Evolutionary conservation across 2,329 filamentous ascomycete genomes (phyloP).

Genomic region (Penicillium sp.): DNA sequence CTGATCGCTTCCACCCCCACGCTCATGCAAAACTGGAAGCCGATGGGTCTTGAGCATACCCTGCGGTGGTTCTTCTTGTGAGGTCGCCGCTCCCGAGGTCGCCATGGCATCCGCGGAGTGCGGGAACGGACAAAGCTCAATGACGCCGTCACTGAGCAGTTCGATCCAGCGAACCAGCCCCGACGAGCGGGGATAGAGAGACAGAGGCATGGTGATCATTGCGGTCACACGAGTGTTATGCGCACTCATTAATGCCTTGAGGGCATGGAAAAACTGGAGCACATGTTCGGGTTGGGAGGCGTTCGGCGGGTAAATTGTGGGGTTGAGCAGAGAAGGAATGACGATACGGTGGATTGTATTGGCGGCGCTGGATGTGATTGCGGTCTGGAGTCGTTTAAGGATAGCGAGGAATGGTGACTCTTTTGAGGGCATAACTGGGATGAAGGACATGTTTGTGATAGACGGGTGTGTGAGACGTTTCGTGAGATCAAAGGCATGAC

Average conservation of each 20-base stretch:
- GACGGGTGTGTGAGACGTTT: slow-evolving; percentile 61
- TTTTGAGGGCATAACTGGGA: slow-evolving; percentile 43
- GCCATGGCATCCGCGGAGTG: slow-evolving; percentile 53
- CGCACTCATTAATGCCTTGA: slow-evolving; percentile 71
- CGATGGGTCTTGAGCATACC: slow-evolving; percentile 81
- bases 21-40: slow-evolving; percentile 81
- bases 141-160: slow-evolving; percentile 74
- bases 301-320: slow-evolving; percentile 72
- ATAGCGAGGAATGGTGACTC: slow-evolving; percentile 63
- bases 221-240: slow-evolving; percentile 65
- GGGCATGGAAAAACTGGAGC: slow-evolving; percentile 74
- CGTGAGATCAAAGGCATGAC: slow-evolving; percentile 69
- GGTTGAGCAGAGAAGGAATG: slow-evolving; percentile 80
- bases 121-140: slow-evolving; percentile 76
- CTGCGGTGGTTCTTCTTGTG: slow-evolving; percentile 72
- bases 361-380: slow-evolving; percentile 56
- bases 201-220: slow-evolving; percentile 73
- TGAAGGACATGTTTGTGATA: slow-evolving; percentile 52
- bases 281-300: slow-evolving; percentile 68
- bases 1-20: slow-evolving; percentile 72
- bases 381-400: slow-evolving; percentile 56
- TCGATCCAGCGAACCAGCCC: slow-evolving; percentile 85
- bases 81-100: slow-evolving; percentile 54
- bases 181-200: slow-evolving; percentile 71
- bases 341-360: slow-evolving; percentile 73